phyloP scores from a whole-genome alignment of 331 rosid species.

The Erythrophleum ivorense region DNA sequence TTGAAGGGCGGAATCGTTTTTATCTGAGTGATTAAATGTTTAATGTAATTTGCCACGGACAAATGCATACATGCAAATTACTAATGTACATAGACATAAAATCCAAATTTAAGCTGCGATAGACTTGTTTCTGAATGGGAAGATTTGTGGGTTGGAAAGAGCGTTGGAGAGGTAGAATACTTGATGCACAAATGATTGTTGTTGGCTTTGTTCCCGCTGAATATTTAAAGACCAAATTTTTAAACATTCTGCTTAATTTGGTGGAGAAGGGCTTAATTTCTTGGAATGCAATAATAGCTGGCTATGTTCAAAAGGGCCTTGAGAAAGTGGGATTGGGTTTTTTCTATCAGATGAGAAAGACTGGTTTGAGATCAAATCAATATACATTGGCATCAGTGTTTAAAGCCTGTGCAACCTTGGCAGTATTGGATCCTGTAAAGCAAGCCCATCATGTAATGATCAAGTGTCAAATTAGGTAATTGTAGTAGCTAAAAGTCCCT shows the following conservation, averaged over 20 bases:
- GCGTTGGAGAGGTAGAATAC: slow-evolving; percentile 53
- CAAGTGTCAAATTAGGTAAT: slow-evolving; percentile 52
- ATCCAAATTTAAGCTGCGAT: background rate
- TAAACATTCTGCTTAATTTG: slow-evolving; percentile 44
- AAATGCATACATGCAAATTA: background rate
- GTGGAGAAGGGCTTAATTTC: slow-evolving; percentile 49
- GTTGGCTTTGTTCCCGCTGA: slow-evolving; percentile 51
- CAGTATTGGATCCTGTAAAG: slow-evolving; percentile 57
- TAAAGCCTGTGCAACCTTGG: slow-evolving; percentile 55
- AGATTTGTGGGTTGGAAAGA: slow-evolving; percentile 41
- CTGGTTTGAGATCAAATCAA: slow-evolving; percentile 54
- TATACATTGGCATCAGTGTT: slow-evolving; percentile 56
- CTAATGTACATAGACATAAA: background rate
- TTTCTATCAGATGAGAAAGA: slow-evolving; percentile 53
- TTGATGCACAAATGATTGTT: slow-evolving; percentile 55
- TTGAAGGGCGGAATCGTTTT: slow-evolving; percentile 18
- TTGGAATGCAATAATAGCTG: slow-evolving; percentile 60
- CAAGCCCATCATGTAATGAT: slow-evolving; percentile 54
- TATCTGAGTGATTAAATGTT: slow-evolving; percentile 23
- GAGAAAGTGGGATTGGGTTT: slow-evolving; percentile 52
- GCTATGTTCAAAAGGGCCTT: slow-evolving; percentile 53
- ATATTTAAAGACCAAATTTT: slow-evolving; percentile 54
- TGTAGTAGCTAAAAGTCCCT: slow-evolving; percentile 45
- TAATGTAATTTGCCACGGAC: slow-evolving; percentile 18
- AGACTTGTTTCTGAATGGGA: slow-evolving; percentile 30